Evolutionary conservation across 306 rosid species (phyloP).

Genomic region (Parietaria judaica): DNA sequence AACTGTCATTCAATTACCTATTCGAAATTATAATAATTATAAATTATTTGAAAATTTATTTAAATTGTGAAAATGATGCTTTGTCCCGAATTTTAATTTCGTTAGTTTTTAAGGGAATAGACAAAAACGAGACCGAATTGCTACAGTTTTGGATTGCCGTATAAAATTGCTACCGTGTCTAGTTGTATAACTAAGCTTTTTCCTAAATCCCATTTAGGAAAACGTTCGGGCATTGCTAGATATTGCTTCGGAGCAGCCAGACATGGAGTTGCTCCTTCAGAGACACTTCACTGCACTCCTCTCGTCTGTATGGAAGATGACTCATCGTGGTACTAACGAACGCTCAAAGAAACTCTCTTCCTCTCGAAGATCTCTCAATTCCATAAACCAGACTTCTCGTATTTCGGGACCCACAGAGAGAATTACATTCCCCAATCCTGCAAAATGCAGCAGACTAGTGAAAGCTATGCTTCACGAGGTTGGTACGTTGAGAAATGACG

Average conservation of each 20-base stretch:
- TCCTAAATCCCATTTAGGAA: conserved; percentile 45
- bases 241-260: conserved; percentile 75
- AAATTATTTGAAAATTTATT: too few species aligned
- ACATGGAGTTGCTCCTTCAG: conserved; percentile 74
- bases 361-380: conserved; percentile 31
- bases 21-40: too few species aligned
- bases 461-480: conserved; percentile 63
- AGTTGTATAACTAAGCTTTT: conserved; percentile 11
- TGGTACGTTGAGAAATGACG: conserved; percentile 32
- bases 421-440: conserved; percentile 37
- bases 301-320: conserved; percentile 63
- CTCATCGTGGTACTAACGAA: conserved; percentile 27
- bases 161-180: conserved; percentile 3
- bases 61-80: too few species aligned
- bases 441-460: conserved; percentile 32
- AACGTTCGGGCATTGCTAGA: conserved; percentile 64
- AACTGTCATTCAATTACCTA: too few species aligned
- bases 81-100: too few species aligned
- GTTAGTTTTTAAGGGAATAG: too few species aligned
- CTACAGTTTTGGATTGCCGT: conserved; percentile 3
- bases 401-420: conserved; percentile 48
- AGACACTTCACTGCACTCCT: conserved; percentile 81
- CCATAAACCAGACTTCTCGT: conserved; percentile 43
- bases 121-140: too few species aligned
- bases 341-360: conserved; percentile 30